Conservation (phyloP, 2,329 filamentous ascomycete genomes). For the Exophiala lecanii-corni region DNA sequence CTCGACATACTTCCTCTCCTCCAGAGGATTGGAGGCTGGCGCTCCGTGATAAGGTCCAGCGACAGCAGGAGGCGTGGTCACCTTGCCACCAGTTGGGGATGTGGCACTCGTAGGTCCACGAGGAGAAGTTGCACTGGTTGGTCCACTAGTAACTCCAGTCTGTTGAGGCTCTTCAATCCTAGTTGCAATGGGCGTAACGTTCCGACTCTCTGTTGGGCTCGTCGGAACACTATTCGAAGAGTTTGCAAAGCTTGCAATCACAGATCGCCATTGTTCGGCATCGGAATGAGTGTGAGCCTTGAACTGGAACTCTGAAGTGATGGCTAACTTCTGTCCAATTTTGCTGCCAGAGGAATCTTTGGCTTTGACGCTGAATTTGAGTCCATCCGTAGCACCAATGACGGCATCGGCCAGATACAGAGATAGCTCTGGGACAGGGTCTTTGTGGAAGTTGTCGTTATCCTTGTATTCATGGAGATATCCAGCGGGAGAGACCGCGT, state of each 20-base stretch:
- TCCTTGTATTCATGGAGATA: slow-evolving; percentile 97
- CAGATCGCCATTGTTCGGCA: slow-evolving; percentile 77
- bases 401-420: slow-evolving; percentile 89
- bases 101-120: slow-evolving; percentile 13
- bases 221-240: slow-evolving; percentile 20
- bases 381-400: slow-evolving; percentile 65
- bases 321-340: slow-evolving; percentile 73
- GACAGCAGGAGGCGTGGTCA: background rate
- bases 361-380: slow-evolving; percentile 92
- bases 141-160: slow-evolving; percentile 16
- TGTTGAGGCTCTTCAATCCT: slow-evolving; percentile 15
- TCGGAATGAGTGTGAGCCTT: slow-evolving; percentile 78
- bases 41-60: slow-evolving; percentile 9
- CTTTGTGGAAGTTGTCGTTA: slow-evolving; percentile 66
- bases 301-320: slow-evolving; percentile 75
- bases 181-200: slow-evolving; percentile 20
- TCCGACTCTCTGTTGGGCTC: slow-evolving; percentile 20
- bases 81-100: slow-evolving; percentile 7
- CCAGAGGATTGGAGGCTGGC: slow-evolving; percentile 6
- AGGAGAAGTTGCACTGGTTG: slow-evolving; percentile 14
- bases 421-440: slow-evolving; percentile 78
- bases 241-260: slow-evolving; percentile 47
- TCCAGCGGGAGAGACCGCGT: slow-evolving; percentile 81
- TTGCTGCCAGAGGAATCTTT: slow-evolving; percentile 79
- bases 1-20: slow-evolving; percentile 10